Base-by-base conservation (phyloP, 331 rosid genomes). In the Pyrus hybrid region DNA sequence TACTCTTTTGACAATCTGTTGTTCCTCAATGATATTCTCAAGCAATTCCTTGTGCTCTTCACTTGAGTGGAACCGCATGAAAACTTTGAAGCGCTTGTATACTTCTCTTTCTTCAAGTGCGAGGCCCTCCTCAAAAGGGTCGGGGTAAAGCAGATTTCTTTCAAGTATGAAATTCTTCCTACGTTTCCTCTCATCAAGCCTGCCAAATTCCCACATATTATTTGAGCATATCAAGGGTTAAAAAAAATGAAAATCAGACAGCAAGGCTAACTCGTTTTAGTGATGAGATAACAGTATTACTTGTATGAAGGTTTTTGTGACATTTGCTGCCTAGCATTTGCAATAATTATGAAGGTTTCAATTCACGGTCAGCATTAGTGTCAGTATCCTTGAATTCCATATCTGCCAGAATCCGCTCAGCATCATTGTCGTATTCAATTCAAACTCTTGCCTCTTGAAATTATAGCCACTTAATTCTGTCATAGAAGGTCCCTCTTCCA, bases 351-450 rank as follows among this genome's bases (percentile, higher is more conserved):
- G 17, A 61, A n/a, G n/a, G 79, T 80, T 93, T 93, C 80, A 80
- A 51, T 83, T 85, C 87, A 67, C 49, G 86, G 51, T 93, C 98
- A 76, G 85, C 82, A 67, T 77, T 82, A 63, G 90, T 79, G 77
- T 91, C 98, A n/a, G 88, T 72, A 81, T 88, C 93, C 74, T 83
- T 88, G 79, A 89, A 93, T 79, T 89, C 97, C 98, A 93, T 93
- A 80, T 93, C 97, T 28, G 98, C 98, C 67, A 93, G 83, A 72
- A 91, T 75, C 79, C 84, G 97, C 82, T 93, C 97, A 64, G 98
- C 97, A 73, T 93, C 96, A 45, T 93, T 91, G 77, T 91, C 97
- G 25, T 93, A 93, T 82, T 93, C 98, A 76, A 87, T 71, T 93
- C 96, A 64, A 93, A 93, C 79, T 93, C 98, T 79, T 85, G 90